These are phyloP conservation scores for Globisporangium uncinulatum DNA, from an alignment of 352 stramenopile species.

Conservation along the genomic window DNA sequence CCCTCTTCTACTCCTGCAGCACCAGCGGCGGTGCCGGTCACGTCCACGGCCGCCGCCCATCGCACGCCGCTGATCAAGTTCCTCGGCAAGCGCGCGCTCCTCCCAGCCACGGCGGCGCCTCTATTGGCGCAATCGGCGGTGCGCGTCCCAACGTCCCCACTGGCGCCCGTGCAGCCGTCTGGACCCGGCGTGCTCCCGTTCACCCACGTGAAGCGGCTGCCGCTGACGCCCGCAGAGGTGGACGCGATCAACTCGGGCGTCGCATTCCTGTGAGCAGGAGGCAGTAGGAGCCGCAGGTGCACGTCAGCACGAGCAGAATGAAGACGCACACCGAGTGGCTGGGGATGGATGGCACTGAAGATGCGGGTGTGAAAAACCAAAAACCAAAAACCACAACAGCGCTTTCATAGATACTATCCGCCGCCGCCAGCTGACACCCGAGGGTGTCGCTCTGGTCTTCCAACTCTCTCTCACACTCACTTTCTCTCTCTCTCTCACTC, in stretches of 20 bases:
- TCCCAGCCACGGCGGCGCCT: conserved; percentile 34
- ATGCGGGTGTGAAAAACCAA: background rate
- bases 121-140: conserved; percentile 18
- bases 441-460: background rate
- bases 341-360: too few relatives aligned
- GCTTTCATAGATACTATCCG: conserved; percentile 6
- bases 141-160: conserved; percentile 12
- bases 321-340: background rate
- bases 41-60: conserved; percentile 17
- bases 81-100: conserved; percentile 63
- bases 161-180: conserved; percentile 39
- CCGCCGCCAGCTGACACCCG: background rate
- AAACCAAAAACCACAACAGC: conserved; percentile 4
- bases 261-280: conserved; percentile 50
- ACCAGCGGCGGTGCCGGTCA: conserved; percentile 11
- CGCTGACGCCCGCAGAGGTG: conserved; percentile 57
- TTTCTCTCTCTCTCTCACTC: conserved; percentile 1
- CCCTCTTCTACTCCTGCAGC: conserved; percentile 13
- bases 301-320: background rate
- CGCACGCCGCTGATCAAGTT: conserved; percentile 66
- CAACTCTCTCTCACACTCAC: background rate
- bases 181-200: conserved; percentile 64
- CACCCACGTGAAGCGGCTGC: conserved; percentile 52
- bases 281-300: background rate
- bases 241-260: conserved; percentile 79